Conservation (phyloP, 306 rosid species). For the Rubus parviflorus region DNA sequence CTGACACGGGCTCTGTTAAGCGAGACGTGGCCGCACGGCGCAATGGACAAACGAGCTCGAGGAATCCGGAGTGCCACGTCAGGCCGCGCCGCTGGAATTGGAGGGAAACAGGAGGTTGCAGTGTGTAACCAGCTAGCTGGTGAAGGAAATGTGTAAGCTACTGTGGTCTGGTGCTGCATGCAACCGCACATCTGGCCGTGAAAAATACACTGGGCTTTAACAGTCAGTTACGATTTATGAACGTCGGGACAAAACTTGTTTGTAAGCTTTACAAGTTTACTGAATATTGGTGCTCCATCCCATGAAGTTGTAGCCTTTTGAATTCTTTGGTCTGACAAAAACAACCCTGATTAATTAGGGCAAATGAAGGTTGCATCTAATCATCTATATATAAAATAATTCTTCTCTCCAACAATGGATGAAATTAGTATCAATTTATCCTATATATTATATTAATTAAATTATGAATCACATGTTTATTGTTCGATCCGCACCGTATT, state of each 20-base stretch:
- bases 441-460: background rate
- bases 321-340: background rate
- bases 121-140: background rate
- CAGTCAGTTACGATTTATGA: background rate
- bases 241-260: background rate
- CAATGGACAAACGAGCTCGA: background rate
- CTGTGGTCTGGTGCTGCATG: slow-evolving; percentile 24
- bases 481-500: too few relatives aligned
- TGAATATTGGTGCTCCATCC: background rate
- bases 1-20: background rate
- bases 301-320: background rate
- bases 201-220: background rate
- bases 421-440: background rate
- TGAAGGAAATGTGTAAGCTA: slow-evolving; percentile 24
- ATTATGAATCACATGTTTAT: too few relatives aligned
- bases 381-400: background rate
- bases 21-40: background rate
- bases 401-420: too few relatives aligned
- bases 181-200: slow-evolving; percentile 47
- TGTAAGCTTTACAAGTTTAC: background rate
- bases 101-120: slow-evolving; percentile 8
- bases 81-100: slow-evolving; percentile 3
- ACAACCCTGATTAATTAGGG: background rate
- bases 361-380: background rate
- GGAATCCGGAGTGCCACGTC: background rate